phyloP scores from a whole-genome alignment of 202 grass and related monocot species.

The Carex arenaria region DNA sequence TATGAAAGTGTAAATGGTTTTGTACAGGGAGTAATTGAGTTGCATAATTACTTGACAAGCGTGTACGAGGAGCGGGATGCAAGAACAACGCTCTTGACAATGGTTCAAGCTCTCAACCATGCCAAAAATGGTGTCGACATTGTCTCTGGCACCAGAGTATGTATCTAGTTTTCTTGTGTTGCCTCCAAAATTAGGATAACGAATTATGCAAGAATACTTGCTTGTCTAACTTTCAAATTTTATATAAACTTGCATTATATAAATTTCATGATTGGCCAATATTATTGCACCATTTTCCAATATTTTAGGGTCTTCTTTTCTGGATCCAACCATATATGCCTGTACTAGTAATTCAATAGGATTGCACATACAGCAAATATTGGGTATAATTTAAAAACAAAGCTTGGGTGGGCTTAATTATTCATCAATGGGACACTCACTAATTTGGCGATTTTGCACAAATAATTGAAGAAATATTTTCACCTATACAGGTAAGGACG shows the following conservation, averaged over 20 bases:
- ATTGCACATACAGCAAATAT: not conserved
- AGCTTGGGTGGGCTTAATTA: not conserved
- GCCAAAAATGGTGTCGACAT: conserved; percentile 95
- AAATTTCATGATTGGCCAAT: not conserved
- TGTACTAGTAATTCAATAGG: not conserved
- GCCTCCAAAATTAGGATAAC: not conserved
- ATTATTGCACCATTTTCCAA: not conserved
- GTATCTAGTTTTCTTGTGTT: not conserved
- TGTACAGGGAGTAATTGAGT: conserved; percentile 84
- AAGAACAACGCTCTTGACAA: conserved; percentile 85
- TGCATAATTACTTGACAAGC: conserved; percentile 97
- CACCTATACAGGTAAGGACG: conserved; percentile 67
- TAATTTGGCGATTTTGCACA: not conserved
- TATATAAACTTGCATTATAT: not conserved
- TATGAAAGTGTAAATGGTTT: conserved; percentile 9
- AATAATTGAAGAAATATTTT: conserved; percentile 1
- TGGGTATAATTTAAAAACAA: not conserved
- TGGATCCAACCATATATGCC: not conserved
- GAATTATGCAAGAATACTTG: not conserved
- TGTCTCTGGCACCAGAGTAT: conserved; percentile 92
- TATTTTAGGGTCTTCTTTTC: not conserved
- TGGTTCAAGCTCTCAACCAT: conserved; percentile 99
- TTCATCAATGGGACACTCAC: not conserved
- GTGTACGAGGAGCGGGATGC: conserved; percentile 98
- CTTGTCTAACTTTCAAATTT: not conserved